Conservation (phyloP, 2,329 filamentous ascomycete genomes). For the Scolecobasidium constrictum region DNA sequence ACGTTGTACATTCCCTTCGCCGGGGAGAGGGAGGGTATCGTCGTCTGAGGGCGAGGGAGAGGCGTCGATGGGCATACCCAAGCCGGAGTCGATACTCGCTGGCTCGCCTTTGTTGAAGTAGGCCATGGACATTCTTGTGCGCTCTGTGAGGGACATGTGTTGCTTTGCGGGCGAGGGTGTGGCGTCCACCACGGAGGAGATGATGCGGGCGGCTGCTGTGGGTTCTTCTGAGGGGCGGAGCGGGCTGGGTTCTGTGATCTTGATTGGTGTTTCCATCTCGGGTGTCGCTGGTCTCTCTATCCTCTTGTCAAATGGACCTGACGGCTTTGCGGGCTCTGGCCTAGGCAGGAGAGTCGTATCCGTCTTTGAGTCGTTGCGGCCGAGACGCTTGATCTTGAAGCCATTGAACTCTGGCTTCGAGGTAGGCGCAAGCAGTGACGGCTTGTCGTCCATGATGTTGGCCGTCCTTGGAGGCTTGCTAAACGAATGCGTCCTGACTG, state of each 20-base stretch:
- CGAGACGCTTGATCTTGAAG: not conserved
- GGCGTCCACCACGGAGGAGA: slow-evolving; percentile 26
- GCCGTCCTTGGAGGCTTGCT: not conserved
- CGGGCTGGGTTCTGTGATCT: not conserved
- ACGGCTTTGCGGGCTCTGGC: not conserved
- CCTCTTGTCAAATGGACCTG: no score
- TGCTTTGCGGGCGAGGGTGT: slow-evolving; percentile 30
- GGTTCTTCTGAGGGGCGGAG: not conserved
- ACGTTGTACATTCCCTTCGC: slow-evolving; percentile 18
- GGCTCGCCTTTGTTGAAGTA: slow-evolving; percentile 13
- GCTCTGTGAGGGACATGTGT: slow-evolving; percentile 33
- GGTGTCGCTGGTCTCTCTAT: not conserved
- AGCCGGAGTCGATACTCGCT: not conserved
- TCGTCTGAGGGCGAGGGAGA: not conserved
- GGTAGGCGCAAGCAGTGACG: not conserved
- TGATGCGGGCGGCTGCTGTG: slow-evolving; percentile 23
- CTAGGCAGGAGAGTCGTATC: not conserved
- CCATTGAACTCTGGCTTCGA: not conserved
- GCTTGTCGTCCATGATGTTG: not conserved
- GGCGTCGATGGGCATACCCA: slow-evolving; percentile 6
- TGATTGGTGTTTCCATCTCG: not conserved
- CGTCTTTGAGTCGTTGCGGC: not conserved
- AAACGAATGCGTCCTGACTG: no score
- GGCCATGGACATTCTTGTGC: slow-evolving; percentile 36
- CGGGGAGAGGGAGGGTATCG: not conserved